Percentiles rank a stretch among this genome's conserved stretches.
phyloP scores from a whole-genome alignment of 805 yeast genomes.

The Saturnispora galanensis region DNA sequence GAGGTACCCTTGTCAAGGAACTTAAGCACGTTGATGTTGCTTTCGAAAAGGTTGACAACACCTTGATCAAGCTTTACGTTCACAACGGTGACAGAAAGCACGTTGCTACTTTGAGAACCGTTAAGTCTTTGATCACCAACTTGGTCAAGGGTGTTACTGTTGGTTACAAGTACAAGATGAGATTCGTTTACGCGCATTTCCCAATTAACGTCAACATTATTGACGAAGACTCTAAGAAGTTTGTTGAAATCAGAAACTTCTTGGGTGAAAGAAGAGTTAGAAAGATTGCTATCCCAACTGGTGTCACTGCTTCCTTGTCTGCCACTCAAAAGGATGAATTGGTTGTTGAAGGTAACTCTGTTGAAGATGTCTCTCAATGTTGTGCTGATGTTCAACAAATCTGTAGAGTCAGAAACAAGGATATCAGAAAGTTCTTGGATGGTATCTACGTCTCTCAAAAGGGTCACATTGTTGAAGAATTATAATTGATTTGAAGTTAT shows the following conservation, averaged over 20 bases:
- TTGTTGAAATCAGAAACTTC: conserved; percentile 97
- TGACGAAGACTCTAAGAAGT: conserved; percentile 63
- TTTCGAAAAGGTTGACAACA: conserved; percentile 67
- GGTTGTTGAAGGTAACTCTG: conserved; percentile 86
- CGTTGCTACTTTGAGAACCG: conserved; percentile 98
- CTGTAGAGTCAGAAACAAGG: conserved; percentile 99
- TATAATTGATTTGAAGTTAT: conserved; percentile 7
- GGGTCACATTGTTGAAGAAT: conserved; percentile 64
- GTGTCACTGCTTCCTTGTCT: conserved; percentile 80
- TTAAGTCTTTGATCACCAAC: conserved; percentile 89
- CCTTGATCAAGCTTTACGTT: conserved; percentile 76
- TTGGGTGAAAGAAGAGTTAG: conserved; percentile 99
- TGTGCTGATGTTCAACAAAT: conserved; percentile 97
- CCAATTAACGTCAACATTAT: conserved; percentile 96
- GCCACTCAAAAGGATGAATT: conserved; percentile 90
- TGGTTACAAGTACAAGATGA: conserved; percentile 99
- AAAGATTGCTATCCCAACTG: conserved; percentile 75
- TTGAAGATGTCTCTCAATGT: conserved; percentile 95
- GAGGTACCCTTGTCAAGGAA: conserved; percentile 88
- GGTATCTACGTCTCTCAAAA: conserved; percentile 99
- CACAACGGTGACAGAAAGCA: conserved; percentile 99
- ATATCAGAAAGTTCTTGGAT: conserved; percentile 99
- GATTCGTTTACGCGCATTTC: conserved; percentile 99
- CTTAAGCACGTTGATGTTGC: conserved; percentile 92
- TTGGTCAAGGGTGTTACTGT: conserved; percentile 97